Evolutionary conservation across 495 filamentous ascomycete genomes (phyloP), one percentile per base, ranked within the genome.

Genomic region (Lasiosphaeriaceae sp.): DNA sequence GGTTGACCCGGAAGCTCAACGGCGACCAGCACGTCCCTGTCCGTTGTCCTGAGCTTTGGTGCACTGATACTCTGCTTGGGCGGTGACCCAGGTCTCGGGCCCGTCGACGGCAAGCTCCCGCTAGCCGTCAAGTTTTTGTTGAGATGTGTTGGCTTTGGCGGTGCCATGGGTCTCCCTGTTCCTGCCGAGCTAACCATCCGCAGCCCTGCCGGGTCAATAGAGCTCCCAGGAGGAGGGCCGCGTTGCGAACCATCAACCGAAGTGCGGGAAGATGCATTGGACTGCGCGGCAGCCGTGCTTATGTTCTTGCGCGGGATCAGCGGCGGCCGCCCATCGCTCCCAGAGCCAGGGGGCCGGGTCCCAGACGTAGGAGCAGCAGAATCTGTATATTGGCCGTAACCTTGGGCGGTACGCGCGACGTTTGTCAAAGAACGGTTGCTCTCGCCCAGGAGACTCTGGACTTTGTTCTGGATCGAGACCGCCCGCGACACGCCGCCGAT

Each of bases 301-400:
- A 45, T 44, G 17, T 21, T 35, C 22, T 53, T 53, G n/a, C 35
- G 61, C 9, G 59, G 49, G 23, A 61, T 58, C n/a, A 61, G 50
- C 31, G 51, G 50, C 6, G 50, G 31, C 20, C 51, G 20, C 19
- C 51, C 51, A 11, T 44, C 37, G 21, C 6, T 47, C 6, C 44
- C 9, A 47, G 19, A 21, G 7, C 26, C 26, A 9, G 39, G 14
- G 39, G 3, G 39, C 16, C 39, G 39, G 39, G n/a, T n/a, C n/a
- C n/a, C n/a, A n/a, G n/a, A n/a, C n/a, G n/a, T n/a, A n/a, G 39
- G 23, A 23, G 60, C 8, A 47, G 45, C 56, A 1, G 66, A 55
- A 53, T 92, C 87, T 6, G 91, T 88, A 67, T 83, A 96, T 49
- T 83, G 84, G 14, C 94, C 94, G 70, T 97, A 97, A 8, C 92